phyloP scores from a whole-genome alignment of 805 yeast genomes.

The Kuraishia capsulata region DNA sequence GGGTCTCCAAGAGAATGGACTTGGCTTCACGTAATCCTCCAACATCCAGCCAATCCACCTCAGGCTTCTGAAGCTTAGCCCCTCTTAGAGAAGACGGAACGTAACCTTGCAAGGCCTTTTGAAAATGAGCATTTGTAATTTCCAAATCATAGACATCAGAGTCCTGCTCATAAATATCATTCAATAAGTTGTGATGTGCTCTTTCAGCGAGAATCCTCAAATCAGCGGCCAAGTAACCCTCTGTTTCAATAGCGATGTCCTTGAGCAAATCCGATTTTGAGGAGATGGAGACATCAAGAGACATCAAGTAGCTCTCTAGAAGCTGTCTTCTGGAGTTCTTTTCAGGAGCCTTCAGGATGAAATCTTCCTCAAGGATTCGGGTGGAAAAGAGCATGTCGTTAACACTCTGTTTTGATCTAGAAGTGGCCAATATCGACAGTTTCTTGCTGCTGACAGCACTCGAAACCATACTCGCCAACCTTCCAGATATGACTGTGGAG shows the following conservation, averaged over 20 bases:
- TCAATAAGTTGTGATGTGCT: conserved; percentile 40
- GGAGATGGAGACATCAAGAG: conserved; percentile 22
- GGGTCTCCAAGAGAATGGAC: conserved; percentile 66
- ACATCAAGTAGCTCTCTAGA: conserved; percentile 19
- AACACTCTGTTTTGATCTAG: conserved; percentile 55
- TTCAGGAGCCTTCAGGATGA: conserved; percentile 59
- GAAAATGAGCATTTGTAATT: conserved; percentile 29
- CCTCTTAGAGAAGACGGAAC: conserved; percentile 81
- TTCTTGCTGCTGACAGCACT: conserved; percentile 35
- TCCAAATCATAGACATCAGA: neutral
- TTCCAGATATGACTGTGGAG: conserved; percentile 21
- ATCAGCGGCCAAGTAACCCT: conserved; percentile 85
- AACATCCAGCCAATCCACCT: conserved; percentile 74
- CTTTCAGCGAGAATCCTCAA: conserved; percentile 64
- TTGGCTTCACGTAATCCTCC: conserved; percentile 84
- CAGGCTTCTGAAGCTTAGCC: conserved; percentile 73
- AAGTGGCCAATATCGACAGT: conserved; percentile 52
- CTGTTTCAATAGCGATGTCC: conserved; percentile 63
- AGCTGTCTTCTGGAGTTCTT: conserved; percentile 47
- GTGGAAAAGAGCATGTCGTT: conserved; percentile 54
- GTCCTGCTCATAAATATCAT: neutral
- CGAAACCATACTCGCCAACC: conserved; percentile 35
- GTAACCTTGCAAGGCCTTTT: conserved; percentile 53
- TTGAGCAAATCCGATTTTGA: conserved; percentile 31
- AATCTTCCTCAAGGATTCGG: conserved; percentile 60